phyloP scores from a whole-genome alignment of 805 yeast species.

The Ogataea polymorpha region DNA sequence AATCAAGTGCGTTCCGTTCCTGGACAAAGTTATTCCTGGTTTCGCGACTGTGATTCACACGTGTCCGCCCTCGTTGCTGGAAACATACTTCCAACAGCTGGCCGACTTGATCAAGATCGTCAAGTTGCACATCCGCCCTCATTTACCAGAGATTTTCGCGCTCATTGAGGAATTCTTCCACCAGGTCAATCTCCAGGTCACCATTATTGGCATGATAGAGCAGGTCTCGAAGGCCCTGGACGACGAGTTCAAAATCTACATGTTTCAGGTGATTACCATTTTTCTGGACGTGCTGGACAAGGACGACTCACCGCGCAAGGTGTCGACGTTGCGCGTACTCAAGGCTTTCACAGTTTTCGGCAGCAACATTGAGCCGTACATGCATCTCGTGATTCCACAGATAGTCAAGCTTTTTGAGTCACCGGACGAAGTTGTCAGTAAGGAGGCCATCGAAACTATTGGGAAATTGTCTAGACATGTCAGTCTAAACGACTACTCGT shows the following conservation, averaged over 20 bases:
- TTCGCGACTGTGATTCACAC: conserved; percentile 79
- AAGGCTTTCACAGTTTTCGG: conserved; percentile 86
- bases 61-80: conserved; percentile 75
- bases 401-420: conserved; percentile 77
- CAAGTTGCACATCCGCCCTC: conserved; percentile 85
- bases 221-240: conserved; percentile 82
- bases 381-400: conserved; percentile 83
- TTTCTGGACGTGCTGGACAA: conserved; percentile 74
- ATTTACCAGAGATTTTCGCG: conserved; percentile 68
- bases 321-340: conserved; percentile 69
- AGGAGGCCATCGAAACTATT: conserved; percentile 75
- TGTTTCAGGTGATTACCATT: conserved; percentile 74
- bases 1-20: conserved; percentile 81
- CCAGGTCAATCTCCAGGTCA: conserved; percentile 63
- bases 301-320: conserved; percentile 58
- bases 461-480: conserved; percentile 77
- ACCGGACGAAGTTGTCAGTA: conserved; percentile 57
- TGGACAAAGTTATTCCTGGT: conserved; percentile 86
- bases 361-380: conserved; percentile 80
- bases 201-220: conserved; percentile 77
- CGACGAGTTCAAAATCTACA: conserved; percentile 84
- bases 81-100: conserved; percentile 85
- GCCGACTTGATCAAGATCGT: conserved; percentile 78
- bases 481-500: conserved; percentile 79
- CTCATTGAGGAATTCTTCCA: conserved; percentile 73